Conservation (phyloP, 331 rosid species). For the Dryas integrifolia region DNA sequence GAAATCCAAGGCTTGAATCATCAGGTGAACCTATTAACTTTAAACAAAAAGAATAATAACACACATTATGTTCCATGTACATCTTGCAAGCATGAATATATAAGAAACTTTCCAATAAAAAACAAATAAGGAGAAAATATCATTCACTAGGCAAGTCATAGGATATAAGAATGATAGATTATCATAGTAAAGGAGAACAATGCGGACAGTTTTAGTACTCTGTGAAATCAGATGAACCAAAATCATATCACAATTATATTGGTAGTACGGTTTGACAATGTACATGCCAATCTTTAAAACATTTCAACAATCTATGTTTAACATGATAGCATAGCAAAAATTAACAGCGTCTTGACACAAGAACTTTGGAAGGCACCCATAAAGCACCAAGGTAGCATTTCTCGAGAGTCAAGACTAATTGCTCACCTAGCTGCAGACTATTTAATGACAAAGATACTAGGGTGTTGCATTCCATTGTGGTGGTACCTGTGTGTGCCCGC, state of each 20-base stretch:
- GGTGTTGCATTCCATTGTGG: not conserved
- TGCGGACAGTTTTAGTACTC: not conserved
- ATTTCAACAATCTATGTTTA: not conserved
- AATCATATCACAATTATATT: not conserved
- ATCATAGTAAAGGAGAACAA: not conserved
- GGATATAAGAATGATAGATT: not conserved
- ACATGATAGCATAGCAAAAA: not conserved
- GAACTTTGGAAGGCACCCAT: not conserved
- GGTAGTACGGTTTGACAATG: not conserved
- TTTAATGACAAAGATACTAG: not conserved
- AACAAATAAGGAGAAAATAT: not conserved
- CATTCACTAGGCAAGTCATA: too few relatives aligned
- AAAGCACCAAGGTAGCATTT: not conserved
- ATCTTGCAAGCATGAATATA: conserved; percentile 20
- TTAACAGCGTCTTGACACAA: not conserved
- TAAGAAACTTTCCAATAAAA: conserved; percentile 4
- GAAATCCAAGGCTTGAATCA: conserved; percentile 85
- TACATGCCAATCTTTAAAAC: not conserved
- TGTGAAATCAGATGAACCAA: not conserved
- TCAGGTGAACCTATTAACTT: conserved; percentile 95
- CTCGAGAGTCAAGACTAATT: not conserved
- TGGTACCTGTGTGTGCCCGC: not conserved
- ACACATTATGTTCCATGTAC: conserved; percentile 21
- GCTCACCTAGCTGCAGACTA: not conserved
- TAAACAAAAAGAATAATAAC: conserved; percentile 26